Percentiles rank a stretch among this genome's conserved stretches.
Conservation (phyloP, 176 grass and related monocot species). For the Eleusine indica region DNA sequence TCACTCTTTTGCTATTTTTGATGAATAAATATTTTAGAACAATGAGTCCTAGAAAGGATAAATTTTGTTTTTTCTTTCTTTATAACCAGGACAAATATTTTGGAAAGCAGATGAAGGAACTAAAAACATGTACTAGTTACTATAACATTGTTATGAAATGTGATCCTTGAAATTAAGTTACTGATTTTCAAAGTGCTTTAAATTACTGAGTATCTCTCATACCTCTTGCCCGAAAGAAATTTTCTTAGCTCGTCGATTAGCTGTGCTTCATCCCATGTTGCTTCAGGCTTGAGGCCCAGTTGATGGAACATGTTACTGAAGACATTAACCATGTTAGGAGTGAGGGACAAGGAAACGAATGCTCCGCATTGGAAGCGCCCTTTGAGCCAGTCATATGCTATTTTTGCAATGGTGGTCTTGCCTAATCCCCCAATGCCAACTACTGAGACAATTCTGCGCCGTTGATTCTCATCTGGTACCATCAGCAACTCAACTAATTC, state of each 20-base stretch:
- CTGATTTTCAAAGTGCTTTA: no score
- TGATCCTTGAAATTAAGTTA: no score
- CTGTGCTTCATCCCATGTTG: background rate
- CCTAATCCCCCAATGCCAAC: conserved; percentile 8
- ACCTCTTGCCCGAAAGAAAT: background rate
- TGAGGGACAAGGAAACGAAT: background rate
- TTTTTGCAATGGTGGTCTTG: conserved; percentile 11
- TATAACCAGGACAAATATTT: no score
- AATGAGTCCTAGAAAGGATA: no score
- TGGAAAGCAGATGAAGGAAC: no score
- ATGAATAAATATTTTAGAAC: no score
- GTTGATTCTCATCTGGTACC: background rate
- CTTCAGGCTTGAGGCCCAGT: background rate
- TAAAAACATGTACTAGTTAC: no score
- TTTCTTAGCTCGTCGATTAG: background rate
- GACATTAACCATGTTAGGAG: background rate
- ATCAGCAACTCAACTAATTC: background rate
- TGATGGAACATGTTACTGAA: background rate
- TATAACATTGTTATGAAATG: no score
- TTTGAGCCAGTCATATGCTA: background rate
- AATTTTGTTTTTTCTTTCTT: no score
- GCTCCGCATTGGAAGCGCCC: background rate
- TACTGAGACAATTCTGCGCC: background rate
- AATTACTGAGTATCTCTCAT: background rate
- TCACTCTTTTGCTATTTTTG: no score